Percentiles rank a stretch among this genome's conserved stretches.
phyloP scores from a whole-genome alignment of 2,329 filamentous ascomycete species.

The Xylaria sp. region DNA sequence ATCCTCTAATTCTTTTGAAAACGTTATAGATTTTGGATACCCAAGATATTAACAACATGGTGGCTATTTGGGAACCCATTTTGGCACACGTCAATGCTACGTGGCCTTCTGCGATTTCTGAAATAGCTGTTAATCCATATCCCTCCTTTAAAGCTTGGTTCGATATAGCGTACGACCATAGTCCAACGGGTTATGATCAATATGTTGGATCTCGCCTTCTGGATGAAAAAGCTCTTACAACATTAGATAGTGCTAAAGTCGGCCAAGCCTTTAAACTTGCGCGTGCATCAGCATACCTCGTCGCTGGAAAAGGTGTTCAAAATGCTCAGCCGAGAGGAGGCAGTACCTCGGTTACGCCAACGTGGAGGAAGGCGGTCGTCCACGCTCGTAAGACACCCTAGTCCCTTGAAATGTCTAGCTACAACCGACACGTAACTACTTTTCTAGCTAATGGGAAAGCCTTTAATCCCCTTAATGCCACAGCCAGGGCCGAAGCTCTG shows the following conservation, averaged over 20 bases:
- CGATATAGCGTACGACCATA: slow-evolving; percentile 50
- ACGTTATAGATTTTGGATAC: slow-evolving; percentile 50
- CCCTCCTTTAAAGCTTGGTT: slow-evolving; percentile 54
- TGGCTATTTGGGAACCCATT: slow-evolving; percentile 49
- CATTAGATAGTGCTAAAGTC: slow-evolving; percentile 48
- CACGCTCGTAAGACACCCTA: slow-evolving; percentile 52
- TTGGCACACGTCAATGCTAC: slow-evolving; percentile 52
- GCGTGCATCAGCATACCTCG: slow-evolving; percentile 51
- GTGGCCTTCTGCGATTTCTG: slow-evolving; percentile 49
- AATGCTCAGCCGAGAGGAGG: slow-evolving; percentile 58
- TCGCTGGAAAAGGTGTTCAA: slow-evolving; percentile 57
- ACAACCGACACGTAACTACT: slow-evolving; percentile 24
- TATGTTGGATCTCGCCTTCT: slow-evolving; percentile 59
- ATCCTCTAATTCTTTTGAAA: background rate
- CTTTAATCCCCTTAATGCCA: slow-evolving; percentile 50
- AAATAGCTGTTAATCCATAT: slow-evolving; percentile 41
- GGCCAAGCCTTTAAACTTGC: slow-evolving; percentile 53
- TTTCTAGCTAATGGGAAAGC: slow-evolving; percentile 43
- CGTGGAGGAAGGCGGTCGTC: slow-evolving; percentile 60
- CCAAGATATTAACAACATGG: slow-evolving; percentile 43
- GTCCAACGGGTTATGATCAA: slow-evolving; percentile 49
- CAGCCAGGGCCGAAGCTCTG: slow-evolving; percentile 45
- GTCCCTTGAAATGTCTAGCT: background rate
- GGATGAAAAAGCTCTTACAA: slow-evolving; percentile 50
- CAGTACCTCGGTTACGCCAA: slow-evolving; percentile 59